These are phyloP conservation scores for Oryza nivara DNA, from an alignment of 176 grass and related monocot species.

Conservation along the genomic window DNA sequence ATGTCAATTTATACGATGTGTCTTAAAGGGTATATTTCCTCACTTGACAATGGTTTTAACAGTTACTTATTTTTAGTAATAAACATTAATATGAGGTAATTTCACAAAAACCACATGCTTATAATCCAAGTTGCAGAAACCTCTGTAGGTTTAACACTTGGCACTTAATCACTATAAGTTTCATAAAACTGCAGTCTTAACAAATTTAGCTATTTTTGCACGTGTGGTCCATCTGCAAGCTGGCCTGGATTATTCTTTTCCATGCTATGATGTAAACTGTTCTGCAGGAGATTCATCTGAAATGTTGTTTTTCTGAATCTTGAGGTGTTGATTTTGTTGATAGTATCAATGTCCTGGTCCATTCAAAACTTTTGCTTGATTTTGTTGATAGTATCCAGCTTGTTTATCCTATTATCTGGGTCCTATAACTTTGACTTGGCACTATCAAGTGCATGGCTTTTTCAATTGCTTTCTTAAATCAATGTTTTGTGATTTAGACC, in stretches of 20 bases:
- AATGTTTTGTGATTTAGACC: conserved; percentile 9
- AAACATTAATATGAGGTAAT: conserved; percentile 20
- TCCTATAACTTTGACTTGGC: neutral
- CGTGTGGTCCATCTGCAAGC: neutral
- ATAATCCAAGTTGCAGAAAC: neutral
- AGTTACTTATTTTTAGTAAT: neutral
- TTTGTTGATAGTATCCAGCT: neutral
- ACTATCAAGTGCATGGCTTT: neutral
- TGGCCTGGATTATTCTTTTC: neutral
- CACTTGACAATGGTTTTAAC: neutral
- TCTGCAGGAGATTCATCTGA: neutral
- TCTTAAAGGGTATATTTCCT: neutral
- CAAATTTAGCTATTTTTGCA: neutral
- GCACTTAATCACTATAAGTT: neutral
- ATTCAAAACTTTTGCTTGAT: conserved; percentile 21
- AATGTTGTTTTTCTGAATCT: neutral
- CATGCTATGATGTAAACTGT: neutral
- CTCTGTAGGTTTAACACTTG: neutral
- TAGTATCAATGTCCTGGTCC: neutral
- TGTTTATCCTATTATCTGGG: neutral
- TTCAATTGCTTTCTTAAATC: conserved; percentile 22
- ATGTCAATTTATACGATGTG: neutral
- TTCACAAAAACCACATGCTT: neutral
- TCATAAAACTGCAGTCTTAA: neutral
- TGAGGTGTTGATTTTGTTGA: neutral